Evolutionary conservation across 805 yeast genomes (phyloP), one percentile per base, ranked within the genome.

Genomic region (Kazachstania africana): DNA sequence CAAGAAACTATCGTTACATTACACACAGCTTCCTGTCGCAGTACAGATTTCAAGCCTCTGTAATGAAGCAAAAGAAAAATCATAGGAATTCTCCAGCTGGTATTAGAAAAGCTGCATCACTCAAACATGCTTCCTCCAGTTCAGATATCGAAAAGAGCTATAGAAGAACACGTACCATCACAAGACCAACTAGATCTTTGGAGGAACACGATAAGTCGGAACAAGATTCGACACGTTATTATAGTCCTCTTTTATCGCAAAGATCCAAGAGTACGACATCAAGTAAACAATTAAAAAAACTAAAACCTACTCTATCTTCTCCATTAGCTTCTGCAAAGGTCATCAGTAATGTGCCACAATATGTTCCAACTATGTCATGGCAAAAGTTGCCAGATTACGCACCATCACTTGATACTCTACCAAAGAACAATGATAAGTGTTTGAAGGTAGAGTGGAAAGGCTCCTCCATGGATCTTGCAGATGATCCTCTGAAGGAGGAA

Each of bases 381-480:
- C 79, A 75, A 49, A 58, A 71, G 8, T 59, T 85, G 29, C 83
- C 82, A 17, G 94, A 85, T 57, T 84, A 66, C 55, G 72, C 82
- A 12, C 95, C 95, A 3, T 63, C 77, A 12, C 42, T 70, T 5
- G 46, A 62, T 4, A 65, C 79, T 1, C 63, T 85, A 43, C 94
- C 94, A 4, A 27, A 24, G 4, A 72, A 63, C 40, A 75, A 74
- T 45, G 61, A 69, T 36, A 75, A 77, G 59, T 73, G 82, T 43
- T 64, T 85, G 43, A 78, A 78, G 50, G 80, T 91, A 26, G 96
- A 88, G 55, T 87, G 97, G 97, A 87, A 87, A 60, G 97, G 96
- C 8, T 94, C 84, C 44, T 91, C 95, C 24, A 85, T 87, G 95
- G 91, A 82, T 55, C 66, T 87, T 33, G 64, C 75, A 14, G 47